These are phyloP conservation scores for Stephania japonica DNA, from an alignment of 164 flowering plant species.

Conservation along the genomic window DNA sequence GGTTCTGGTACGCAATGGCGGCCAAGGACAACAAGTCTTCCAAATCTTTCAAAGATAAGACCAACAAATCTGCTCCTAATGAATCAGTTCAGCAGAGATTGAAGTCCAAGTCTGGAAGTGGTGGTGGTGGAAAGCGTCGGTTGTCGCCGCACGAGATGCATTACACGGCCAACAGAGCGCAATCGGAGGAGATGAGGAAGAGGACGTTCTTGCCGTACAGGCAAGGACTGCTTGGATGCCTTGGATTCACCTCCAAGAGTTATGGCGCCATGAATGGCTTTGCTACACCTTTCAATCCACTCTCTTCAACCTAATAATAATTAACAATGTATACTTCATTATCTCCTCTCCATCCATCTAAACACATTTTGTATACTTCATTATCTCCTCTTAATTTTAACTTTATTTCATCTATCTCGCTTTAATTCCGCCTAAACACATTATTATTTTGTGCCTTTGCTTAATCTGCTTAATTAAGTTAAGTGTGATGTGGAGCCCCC, in stretches of 20 bases:
- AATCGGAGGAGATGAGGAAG: constrained; percentile 63
- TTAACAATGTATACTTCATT: neutral
- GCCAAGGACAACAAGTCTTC: constrained; percentile 18
- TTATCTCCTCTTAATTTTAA: no score
- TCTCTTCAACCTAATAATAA: constrained; percentile 27
- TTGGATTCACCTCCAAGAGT: constrained; percentile 39
- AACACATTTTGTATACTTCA: neutral
- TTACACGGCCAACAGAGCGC: constrained; percentile 51
- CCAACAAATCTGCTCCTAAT: neutral
- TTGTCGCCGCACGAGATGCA: constrained; percentile 51
- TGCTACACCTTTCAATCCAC: constrained; percentile 29
- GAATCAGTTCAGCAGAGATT: neutral
- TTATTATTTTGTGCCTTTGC: no score
- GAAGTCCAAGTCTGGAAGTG: constrained; percentile 23
- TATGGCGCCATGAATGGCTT: constrained; percentile 33
- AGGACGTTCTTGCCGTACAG: constrained; percentile 54
- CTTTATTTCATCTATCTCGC: no score
- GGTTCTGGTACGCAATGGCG: constrained; percentile 29
- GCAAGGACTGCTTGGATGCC: constrained; percentile 44
- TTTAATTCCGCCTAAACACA: no score
- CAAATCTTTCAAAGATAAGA: neutral
- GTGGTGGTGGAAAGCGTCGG: constrained; percentile 27
- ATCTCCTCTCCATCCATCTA: no score
- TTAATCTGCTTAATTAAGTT: no score
- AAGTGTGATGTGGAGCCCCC: no score